A percentile compares a stretch with the other conserved stretches of the same genome.
Evolutionary conservation across 768 basidiomycete genomes (phyloP).

Genomic region (Cubamyces lactineus): DNA sequence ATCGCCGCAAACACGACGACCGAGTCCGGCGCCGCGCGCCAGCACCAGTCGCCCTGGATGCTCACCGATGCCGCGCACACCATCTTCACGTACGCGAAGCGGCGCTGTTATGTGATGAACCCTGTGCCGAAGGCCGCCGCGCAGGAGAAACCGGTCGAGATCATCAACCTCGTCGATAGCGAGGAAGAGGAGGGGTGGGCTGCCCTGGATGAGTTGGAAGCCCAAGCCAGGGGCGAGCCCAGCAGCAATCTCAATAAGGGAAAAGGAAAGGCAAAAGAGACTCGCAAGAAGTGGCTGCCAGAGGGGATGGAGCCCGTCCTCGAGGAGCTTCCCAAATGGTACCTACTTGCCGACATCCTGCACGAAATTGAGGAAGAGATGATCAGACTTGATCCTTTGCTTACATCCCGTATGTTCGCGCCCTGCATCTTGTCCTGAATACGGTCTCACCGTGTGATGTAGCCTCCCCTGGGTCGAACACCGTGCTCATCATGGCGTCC

Average conservation of each 20-base stretch:
- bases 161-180: conserved; percentile 49
- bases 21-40: conserved; percentile 54
- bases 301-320: conserved; percentile 81
- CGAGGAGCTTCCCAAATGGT: conserved; percentile 97
- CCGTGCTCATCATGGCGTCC: conserved; percentile 86
- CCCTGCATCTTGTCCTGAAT: background rate
- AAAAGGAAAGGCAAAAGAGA: conserved; percentile 11
- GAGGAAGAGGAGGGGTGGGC: conserved; percentile 82
- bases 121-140: conserved; percentile 35
- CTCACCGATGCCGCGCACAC: conserved; percentile 89
- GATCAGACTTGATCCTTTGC: conserved; percentile 55
- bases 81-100: conserved; percentile 80
- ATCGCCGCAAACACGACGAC: conserved; percentile 61
- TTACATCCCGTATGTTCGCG: conserved; percentile 32
- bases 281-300: conserved; percentile 61
- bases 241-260: conserved; percentile 2
- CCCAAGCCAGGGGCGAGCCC: conserved; percentile 11
- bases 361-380: conserved; percentile 91
- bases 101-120: conserved; percentile 72
- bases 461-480: conserved; percentile 63
- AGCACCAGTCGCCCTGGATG: conserved; percentile 86
- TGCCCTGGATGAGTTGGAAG: conserved; percentile 65
- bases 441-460: background rate
- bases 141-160: conserved; percentile 26
- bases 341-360: conserved; percentile 77